Evolutionary conservation across 169 alveolate species (phyloP), one percentile per base, ranked within the genome.

Genomic region (Cystoisospora suis): DNA sequence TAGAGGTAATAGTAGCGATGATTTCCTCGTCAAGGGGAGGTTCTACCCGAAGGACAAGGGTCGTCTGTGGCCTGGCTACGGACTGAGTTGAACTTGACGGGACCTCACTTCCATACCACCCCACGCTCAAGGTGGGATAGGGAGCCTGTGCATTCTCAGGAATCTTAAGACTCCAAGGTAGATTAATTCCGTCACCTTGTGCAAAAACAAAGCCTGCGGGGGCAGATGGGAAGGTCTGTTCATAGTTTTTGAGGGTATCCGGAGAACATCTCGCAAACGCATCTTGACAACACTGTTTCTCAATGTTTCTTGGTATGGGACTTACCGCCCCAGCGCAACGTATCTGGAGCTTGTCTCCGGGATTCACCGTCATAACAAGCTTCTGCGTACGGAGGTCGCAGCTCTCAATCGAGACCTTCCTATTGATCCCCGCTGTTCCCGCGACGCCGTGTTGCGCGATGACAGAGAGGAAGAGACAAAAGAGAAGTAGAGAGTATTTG

Each of bases 301-400:
- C 32, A 17, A 72, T 72, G 56, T 72, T 36, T 56, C 32, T 12
- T 0, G 83, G 83, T 32, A 72, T 38, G 20, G 83, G 12, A 17
- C 56, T 36, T 29, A 40, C 83, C 38, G 83, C 83, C 5, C 83
- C 83, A 6, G 47, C 58, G 56, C 83, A 72, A 2, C 56, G 15
- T 4, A 40, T 12, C 38, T 40, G 4, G 38, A 72, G 47, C 4
- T 47, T 3, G 56, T 72, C 83, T 36, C 83, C 83, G 0, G 83
- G 83, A 7, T 42, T 72, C n/a, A 40, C 83, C 34, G 83, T 72
- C 56, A 72, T 20, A 38, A 40, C 32, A 29, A 72, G 59, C 44
- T 72, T 72, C 59, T 72, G 83, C n/a, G 17, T 72, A 38, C 56
- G 56, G 58, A 38, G 32, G 58, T 72, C 83, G 83, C 83, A 72